Evolutionary conservation across 73 alveolate species (phyloP).

Genomic region (Stentor coeruleus): DNA sequence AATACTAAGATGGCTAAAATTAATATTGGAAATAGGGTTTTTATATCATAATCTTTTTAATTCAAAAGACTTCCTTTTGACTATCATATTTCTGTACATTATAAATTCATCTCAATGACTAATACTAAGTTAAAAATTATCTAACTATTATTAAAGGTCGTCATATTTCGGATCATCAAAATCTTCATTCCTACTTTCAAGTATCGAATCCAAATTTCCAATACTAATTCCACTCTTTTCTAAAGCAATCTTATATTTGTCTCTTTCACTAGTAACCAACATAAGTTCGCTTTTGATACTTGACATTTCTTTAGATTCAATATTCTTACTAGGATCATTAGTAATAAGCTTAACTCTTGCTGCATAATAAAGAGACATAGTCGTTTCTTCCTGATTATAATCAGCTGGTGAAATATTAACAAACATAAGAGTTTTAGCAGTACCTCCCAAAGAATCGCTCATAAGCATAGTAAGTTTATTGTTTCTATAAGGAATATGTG

Average conservation of each 20-base stretch:
- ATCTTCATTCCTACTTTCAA: neutral
- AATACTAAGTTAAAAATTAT: too few species aligned
- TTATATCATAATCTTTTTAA: too few species aligned
- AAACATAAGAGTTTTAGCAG: constrained; percentile 93
- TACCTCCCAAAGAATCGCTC: constrained; percentile 91
- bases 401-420: constrained; percentile 87
- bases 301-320: constrained; percentile 30
- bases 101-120: too few species aligned
- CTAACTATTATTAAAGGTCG: constrained; percentile 3
- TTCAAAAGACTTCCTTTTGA: too few species aligned
- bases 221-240: neutral
- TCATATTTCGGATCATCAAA: constrained; percentile 17
- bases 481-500: constrained; percentile 76
- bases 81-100: too few species aligned
- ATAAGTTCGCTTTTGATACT: constrained; percentile 23
- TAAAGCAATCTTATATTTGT: neutral
- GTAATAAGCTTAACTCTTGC: constrained; percentile 38
- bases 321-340: constrained; percentile 40
- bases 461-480: constrained; percentile 72
- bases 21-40: too few species aligned
- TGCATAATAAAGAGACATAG: constrained; percentile 2
- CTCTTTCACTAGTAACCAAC: neutral
- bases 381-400: constrained; percentile 70
- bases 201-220: neutral
- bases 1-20: too few species aligned